Conservation (phyloP, 768 basidiomycete species). For the Imleria badia region DNA sequence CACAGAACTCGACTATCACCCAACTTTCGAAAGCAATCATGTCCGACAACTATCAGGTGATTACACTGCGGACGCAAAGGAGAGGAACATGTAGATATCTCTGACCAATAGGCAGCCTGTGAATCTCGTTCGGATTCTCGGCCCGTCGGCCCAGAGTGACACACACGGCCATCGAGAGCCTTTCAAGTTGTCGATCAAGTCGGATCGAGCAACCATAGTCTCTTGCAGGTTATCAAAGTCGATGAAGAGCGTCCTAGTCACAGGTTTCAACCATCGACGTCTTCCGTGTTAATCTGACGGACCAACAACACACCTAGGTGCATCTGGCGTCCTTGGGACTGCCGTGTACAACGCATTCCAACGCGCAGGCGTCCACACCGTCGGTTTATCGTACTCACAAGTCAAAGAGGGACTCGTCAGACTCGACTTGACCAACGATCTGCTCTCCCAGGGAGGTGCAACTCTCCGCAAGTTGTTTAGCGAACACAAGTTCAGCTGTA, state of each 20-base stretch:
- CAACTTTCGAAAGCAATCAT: background rate
- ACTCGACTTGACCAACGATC: constrained; percentile 66
- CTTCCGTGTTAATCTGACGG: constrained; percentile 12
- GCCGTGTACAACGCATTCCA: constrained; percentile 73
- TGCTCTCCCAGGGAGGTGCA: constrained; percentile 36
- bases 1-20: too few species aligned
- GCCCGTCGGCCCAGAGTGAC: too few species aligned
- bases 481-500: constrained; percentile 68
- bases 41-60: background rate
- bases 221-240: constrained; percentile 1
- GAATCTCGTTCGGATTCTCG: background rate
- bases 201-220: background rate
- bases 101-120: constrained; percentile 1
- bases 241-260: constrained; percentile 53
- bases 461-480: constrained; percentile 50
- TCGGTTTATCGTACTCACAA: constrained; percentile 75
- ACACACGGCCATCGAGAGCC: too few species aligned
- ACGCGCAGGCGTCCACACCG: constrained; percentile 41
- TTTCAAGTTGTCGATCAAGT: too few species aligned
- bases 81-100: background rate
- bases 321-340: constrained; percentile 87
- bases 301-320: constrained; percentile 49
- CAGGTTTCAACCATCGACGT: constrained; percentile 38
- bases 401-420: constrained; percentile 49
- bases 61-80: background rate